Evolutionary conservation across 1,284 basidiomycete species (phyloP).

Genomic region (Pterulicium gracile): DNA sequence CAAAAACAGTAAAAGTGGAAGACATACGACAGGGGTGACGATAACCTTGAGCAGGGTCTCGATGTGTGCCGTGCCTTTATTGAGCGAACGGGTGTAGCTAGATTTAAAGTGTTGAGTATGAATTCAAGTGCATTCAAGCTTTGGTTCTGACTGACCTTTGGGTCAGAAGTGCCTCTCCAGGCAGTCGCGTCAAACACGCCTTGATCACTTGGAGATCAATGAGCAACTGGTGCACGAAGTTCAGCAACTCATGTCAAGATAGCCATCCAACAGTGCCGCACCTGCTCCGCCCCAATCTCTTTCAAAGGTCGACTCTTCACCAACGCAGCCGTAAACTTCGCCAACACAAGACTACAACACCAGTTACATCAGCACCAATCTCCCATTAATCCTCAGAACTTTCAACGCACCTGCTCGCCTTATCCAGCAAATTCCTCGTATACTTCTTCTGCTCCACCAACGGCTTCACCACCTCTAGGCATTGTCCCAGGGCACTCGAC

Average conservation of each 20-base stretch:
- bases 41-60: conserved; percentile 93
- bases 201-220: conserved; percentile 89
- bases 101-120: conserved; percentile 8
- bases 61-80: conserved; percentile 69
- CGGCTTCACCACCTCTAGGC: conserved; percentile 56
- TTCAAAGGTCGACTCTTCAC: conserved; percentile 82
- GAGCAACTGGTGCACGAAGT: conserved; percentile 54
- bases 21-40: conserved; percentile 74
- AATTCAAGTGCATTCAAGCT: conserved; percentile 3
- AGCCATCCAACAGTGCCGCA: conserved; percentile 19
- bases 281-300: conserved; percentile 91
- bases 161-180: conserved; percentile 53
- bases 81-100: conserved; percentile 76
- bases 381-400: too few relatives aligned
- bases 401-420: conserved; percentile 63
- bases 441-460: conserved; percentile 90
- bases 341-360: conserved; percentile 66
- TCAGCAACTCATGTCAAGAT: conserved; percentile 3
- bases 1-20: conserved; percentile 1
- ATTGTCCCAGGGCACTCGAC: conserved; percentile 49
- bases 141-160: conserved; percentile 32
- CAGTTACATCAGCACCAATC: too few relatives aligned
- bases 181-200: conserved; percentile 72
- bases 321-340: conserved; percentile 78
- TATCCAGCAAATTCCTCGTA: conserved; percentile 84